Evolutionary conservation across 257 asterid genomes (phyloP).

Genomic region (Solanum bukasovii): DNA sequence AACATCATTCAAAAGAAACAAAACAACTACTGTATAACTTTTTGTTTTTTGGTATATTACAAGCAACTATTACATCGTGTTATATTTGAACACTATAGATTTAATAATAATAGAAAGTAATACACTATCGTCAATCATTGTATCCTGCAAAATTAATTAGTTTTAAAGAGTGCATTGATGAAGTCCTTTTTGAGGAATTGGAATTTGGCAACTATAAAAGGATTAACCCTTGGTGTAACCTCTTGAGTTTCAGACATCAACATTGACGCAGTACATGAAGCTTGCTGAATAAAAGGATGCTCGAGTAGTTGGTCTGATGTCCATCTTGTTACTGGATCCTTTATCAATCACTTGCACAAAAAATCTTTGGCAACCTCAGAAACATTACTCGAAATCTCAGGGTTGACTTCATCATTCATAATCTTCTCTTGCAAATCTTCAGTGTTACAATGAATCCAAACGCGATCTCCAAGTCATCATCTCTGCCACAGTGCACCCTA

Average conservation of each 20-base stretch:
- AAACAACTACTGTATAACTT: no score
- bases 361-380: neutral
- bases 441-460: neutral
- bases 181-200: neutral
- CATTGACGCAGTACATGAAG: neutral
- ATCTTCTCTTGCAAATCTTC: neutral
- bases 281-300: slow-evolving; percentile 1
- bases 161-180: neutral
- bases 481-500: neutral
- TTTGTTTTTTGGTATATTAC: no score
- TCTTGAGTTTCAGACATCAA: neutral
- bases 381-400: neutral
- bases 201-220: neutral
- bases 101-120: no score
- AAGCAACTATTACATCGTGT: no score
- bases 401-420: neutral
- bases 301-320: neutral
- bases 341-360: neutral
- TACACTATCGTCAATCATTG: neutral
- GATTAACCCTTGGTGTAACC: neutral
- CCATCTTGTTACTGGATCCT: neutral
- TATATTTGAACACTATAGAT: neutral
- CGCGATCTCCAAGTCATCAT: neutral
- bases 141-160: neutral
- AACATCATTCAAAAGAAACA: no score